phyloP scores from a whole-genome alignment of 2,329 filamentous ascomycete species.

The Trichoderma sp. region DNA sequence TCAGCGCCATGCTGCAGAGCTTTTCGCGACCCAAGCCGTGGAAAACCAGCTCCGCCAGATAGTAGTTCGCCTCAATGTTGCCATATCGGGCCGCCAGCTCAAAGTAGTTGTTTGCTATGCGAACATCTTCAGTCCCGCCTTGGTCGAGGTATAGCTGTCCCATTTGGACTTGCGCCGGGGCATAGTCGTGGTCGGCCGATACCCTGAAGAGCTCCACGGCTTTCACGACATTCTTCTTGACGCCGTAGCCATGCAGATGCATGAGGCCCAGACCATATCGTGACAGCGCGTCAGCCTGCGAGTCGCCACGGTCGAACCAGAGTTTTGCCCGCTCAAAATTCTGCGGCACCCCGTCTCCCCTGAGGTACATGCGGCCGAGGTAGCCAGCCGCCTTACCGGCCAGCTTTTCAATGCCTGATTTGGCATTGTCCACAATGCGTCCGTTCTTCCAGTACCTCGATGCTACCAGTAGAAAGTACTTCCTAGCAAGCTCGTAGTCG shows the following conservation, averaged over 20 bases:
- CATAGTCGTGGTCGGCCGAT: slow-evolving; percentile 79
- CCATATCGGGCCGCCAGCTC: slow-evolving; percentile 81
- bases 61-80: slow-evolving; percentile 88
- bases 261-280: slow-evolving; percentile 84
- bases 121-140: slow-evolving; percentile 68
- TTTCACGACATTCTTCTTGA: slow-evolving; percentile 66
- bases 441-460: slow-evolving; percentile 80
- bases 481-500: slow-evolving; percentile 72
- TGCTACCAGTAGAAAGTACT: slow-evolving; percentile 79
- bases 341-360: slow-evolving; percentile 81
- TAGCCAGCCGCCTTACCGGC: slow-evolving; percentile 84
- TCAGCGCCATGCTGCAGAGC: slow-evolving; percentile 73
- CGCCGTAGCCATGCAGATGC: slow-evolving; percentile 76
- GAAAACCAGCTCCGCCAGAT: slow-evolving; percentile 83
- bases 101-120: slow-evolving; percentile 80
- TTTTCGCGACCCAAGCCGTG: slow-evolving; percentile 79
- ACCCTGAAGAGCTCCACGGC: slow-evolving; percentile 77
- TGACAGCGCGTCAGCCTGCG: slow-evolving; percentile 76
- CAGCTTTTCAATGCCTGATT: slow-evolving; percentile 71
- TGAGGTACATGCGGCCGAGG: slow-evolving; percentile 84
- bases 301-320: slow-evolving; percentile 82
- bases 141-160: slow-evolving; percentile 86
- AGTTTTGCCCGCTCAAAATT: slow-evolving; percentile 73
- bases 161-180: slow-evolving; percentile 78
- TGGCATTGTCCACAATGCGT: slow-evolving; percentile 69